Evolutionary conservation across 805 yeast genomes (phyloP).

Genomic region (Candida patagonica): DNA sequence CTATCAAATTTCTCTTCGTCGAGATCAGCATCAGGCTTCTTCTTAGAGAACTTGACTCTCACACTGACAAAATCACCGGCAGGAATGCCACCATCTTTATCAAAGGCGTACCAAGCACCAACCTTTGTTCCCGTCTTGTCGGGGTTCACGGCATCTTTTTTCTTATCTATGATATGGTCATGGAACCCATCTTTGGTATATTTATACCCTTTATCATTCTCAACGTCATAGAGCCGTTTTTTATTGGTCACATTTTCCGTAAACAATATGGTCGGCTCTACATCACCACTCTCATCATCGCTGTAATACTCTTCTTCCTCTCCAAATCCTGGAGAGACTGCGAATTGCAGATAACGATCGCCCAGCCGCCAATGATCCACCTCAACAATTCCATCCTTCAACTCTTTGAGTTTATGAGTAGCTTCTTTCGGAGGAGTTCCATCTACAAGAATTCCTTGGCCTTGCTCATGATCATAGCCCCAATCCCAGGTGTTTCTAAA

Average conservation of each 20-base stretch:
- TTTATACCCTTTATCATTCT: constrained; percentile 38
- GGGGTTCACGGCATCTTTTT: constrained; percentile 59
- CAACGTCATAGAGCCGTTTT: constrained; percentile 45
- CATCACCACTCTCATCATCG: constrained; percentile 38
- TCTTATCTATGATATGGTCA: constrained; percentile 60
- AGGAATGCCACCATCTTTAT: constrained; percentile 67
- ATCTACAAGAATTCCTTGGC: constrained; percentile 18
- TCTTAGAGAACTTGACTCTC: constrained; percentile 58
- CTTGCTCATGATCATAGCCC: constrained; percentile 47
- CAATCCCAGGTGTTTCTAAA: constrained; percentile 93
- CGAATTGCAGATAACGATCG: constrained; percentile 53
- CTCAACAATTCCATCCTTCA: constrained; percentile 35
- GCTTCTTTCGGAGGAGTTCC: constrained; percentile 4
- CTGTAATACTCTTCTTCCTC: constrained; percentile 4
- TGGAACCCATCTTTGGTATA: constrained; percentile 89
- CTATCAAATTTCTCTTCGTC: constrained; percentile 71
- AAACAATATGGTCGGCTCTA: constrained; percentile 68
- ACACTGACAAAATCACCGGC: constrained; percentile 81
- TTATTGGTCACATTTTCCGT: constrained; percentile 87
- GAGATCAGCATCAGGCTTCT: constrained; percentile 26
- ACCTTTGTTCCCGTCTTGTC: constrained; percentile 68
- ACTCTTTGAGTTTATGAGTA: constrained; percentile 5
- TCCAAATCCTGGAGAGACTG: constrained; percentile 74
- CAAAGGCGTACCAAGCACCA: constrained; percentile 75
- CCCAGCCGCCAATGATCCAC: constrained; percentile 67